A percentile compares a stretch with the other conserved stretches of the same genome.
Conservation (phyloP, 352 stramenopile species). For the Phytophthora foliorum region DNA sequence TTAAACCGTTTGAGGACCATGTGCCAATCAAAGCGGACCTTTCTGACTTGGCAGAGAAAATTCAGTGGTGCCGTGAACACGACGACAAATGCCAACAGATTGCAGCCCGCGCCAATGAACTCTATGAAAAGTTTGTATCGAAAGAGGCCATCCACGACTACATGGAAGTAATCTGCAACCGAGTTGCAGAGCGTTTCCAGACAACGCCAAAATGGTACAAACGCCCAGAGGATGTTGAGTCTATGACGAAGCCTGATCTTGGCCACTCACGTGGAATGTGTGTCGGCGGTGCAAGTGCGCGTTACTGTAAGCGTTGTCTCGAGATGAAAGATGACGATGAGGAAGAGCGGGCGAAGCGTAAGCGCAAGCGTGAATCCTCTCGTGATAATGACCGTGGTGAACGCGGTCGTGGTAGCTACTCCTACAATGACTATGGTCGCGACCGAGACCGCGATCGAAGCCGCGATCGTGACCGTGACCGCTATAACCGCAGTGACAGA, state of each 20-base stretch:
- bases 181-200: conserved; percentile 92
- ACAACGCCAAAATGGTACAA: conserved; percentile 70
- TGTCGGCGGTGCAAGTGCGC: conserved; percentile 59
- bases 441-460: conserved; percentile 22
- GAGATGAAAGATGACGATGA: conserved; percentile 78
- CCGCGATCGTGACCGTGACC: conserved; percentile 33
- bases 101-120: conserved; percentile 92
- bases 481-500: conserved; percentile 34
- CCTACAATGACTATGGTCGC: conserved; percentile 36
- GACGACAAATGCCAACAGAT: conserved; percentile 98
- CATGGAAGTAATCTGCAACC: conserved; percentile 95
- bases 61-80: conserved; percentile 97
- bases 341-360: conserved; percentile 31
- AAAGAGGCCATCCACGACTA: conserved; percentile 97
- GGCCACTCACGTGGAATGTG: conserved; percentile 64
- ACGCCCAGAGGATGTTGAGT: conserved; percentile 64
- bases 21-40: conserved; percentile 97
- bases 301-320: conserved; percentile 74
- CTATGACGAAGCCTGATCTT: conserved; percentile 69
- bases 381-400: conserved; percentile 37
- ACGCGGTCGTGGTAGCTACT: conserved; percentile 27
- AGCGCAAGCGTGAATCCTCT: conserved; percentile 28
- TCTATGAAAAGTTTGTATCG: conserved; percentile 95
- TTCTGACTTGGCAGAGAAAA: conserved; percentile 98
- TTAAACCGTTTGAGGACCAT: conserved; percentile 97